Base-by-base conservation (phyloP, 192 early-diverging fungal genomes). In the Obelidium mucronatum region DNA sequence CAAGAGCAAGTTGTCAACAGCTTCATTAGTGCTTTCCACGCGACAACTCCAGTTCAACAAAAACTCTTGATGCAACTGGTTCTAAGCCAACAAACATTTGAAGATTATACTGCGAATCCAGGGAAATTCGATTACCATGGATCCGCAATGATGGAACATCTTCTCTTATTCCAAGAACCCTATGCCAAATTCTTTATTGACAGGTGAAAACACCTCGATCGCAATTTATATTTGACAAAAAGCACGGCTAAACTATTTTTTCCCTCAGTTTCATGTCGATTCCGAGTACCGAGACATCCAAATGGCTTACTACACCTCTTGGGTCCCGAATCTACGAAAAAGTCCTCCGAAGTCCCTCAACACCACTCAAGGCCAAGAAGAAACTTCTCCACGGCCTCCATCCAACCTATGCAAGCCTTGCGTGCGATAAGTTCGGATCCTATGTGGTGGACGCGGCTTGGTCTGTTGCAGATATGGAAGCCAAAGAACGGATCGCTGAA, bases 361-460 rank as follows among this genome's bases (percentile, higher is more conserved):
- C 92, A n/a, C 80, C 85, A 35, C 63, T 83, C 3, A 90, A 89
- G 65, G 78, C 89, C 40, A 94, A 94, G 76, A 86, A 90, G 48
- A 88, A 90, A 79, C 78, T 95, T 13, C 63, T 93, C 17, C 82
- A 85, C 53, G 78, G 80, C 34, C 89, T 91, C 66, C 28, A 81
- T 34, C 85, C 85, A n/a, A 80, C 86, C 52, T 92, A 87, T 68
- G 85, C 83, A 54, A 77, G 78, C 35, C 76, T 95, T 44, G 89
- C 91, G 1, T 74, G 80, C 61, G 90, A 96, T 79, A 89, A 90
- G 74, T 95, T 88, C 78, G 94, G 92, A 44, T 89, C 89, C 58
- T 91, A 92, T 74, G 82, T 94, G 6, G 91, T 96, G 13, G 94
- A 96, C 64, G 89, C 90, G 60, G 90, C 88, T 71, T 96, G 92